Evolutionary conservation across 768 basidiomycete genomes (phyloP).

Genomic region (Suillus fuscotomentosus): DNA sequence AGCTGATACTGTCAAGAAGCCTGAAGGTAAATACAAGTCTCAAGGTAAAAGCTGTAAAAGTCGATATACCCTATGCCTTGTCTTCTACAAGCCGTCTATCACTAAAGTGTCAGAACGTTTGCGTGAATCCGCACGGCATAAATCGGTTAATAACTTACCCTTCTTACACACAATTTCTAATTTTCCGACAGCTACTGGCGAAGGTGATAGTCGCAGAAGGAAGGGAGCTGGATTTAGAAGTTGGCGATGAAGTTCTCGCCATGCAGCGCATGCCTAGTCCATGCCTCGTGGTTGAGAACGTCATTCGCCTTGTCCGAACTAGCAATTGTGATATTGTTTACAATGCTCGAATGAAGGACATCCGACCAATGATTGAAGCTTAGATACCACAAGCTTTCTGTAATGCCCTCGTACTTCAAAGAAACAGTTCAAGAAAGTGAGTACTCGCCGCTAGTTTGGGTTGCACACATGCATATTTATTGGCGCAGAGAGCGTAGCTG

Average conservation of each 20-base stretch:
- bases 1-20: too few relatives aligned
- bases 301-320: background rate
- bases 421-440: background rate
- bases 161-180: background rate
- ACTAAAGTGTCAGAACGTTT: background rate
- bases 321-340: background rate
- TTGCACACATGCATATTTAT: background rate
- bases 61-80: too few relatives aligned
- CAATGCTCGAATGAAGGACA: background rate
- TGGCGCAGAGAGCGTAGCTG: background rate
- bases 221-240: background rate
- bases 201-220: background rate
- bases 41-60: too few relatives aligned
- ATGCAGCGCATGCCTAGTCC: background rate
- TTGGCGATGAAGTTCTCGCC: background rate
- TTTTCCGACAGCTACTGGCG: background rate
- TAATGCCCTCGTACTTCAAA: background rate
- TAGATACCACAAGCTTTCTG: background rate
- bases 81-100: background rate
- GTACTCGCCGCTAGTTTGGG: background rate
- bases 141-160: background rate
- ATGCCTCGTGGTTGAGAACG: background rate
- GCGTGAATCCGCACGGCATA: background rate
- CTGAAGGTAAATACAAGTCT: too few relatives aligned
- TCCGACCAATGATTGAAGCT: background rate